Base-by-base conservation (phyloP, 108 stramenopile genomes). In the Cyclotella baltica region DNA sequence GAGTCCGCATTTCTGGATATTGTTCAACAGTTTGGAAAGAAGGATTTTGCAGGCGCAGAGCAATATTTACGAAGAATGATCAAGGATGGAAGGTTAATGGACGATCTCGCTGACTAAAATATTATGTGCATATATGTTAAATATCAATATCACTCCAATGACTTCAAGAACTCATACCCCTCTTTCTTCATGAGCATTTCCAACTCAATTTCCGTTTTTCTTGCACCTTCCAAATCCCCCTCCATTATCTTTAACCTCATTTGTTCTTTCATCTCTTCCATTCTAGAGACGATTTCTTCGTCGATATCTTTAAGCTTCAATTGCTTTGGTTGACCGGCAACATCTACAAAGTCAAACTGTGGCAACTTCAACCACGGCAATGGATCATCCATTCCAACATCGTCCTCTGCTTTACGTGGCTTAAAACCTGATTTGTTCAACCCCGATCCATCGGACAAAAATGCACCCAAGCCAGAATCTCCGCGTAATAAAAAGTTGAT, bases 351-450 rank as follows among this genome's bases (percentile, higher is more conserved):
- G 61, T 90, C 88, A 33, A 93, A 78, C 28, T 78, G 47, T 16
- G 92, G 92, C 51, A 93, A 73, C 67, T 87, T 87, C 56, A 93
- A 66, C 92, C 92, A 93, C 1, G 89, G 92, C 53, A 92, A 56
- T n/a, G 88, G 89, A 86, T 92, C 91, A 20, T n/a, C 9, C 22
- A 20, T 59, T 30, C 77, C 64, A 1, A 61, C 28, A 67, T 13
- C 0, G 9, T 40, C 64, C 5, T 27, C 1, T 33, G 53, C 58
- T 2, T 36, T 29, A 10, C 57, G 51, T 3, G 88, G 75, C 37
- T 73, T 67, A 55, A 88, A 90, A n/a, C 72, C 86, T 9, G 85
- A 86, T 33, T 79, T 78, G 59, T 81, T 73, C 70, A 68, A 90
- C 33, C 89, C 89, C 20, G 62, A 46, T 16, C 92, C 92, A 70